Percentiles rank a stretch among this genome's conserved stretches.
Conservation (phyloP, 352 stramenopile genomes). For the Phytopythium litorale region DNA sequence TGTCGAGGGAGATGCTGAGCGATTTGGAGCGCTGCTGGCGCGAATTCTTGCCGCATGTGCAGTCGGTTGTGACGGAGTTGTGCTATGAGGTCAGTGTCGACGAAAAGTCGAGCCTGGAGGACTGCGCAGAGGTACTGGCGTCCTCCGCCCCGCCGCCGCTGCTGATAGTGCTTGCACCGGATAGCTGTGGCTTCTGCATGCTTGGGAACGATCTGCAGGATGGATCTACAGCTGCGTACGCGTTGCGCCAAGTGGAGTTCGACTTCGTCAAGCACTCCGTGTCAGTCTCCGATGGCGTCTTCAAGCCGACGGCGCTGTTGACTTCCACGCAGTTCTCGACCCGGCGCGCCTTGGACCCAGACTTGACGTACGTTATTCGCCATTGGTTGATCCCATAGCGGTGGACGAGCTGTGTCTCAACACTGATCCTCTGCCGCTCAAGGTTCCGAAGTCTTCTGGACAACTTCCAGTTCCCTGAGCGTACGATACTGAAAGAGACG, state of each 20-base stretch:
- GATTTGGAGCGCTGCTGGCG: slow-evolving; percentile 54
- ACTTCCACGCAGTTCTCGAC: slow-evolving; percentile 35
- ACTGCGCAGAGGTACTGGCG: slow-evolving; percentile 27
- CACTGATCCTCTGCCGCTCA: neutral
- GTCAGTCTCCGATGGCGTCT: slow-evolving; percentile 42
- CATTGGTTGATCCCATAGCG: neutral
- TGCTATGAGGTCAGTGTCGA: slow-evolving; percentile 46
- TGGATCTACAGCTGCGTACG: slow-evolving; percentile 11
- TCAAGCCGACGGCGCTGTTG: slow-evolving; percentile 42
- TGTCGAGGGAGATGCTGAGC: slow-evolving; percentile 25
- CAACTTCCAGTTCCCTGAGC: slow-evolving; percentile 52
- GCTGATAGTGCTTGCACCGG: neutral
- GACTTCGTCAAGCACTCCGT: slow-evolving; percentile 47
- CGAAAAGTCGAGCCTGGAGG: slow-evolving; percentile 37
- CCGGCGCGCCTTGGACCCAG: slow-evolving; percentile 33
- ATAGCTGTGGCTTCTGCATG: neutral
- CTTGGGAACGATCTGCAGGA: slow-evolving; percentile 4
- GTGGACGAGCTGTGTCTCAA: neutral
- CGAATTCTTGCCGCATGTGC: slow-evolving; percentile 49
- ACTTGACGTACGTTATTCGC: slow-evolving; percentile 30
- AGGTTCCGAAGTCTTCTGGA: slow-evolving; percentile 52
- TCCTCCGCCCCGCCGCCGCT: neutral
- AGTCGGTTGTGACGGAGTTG: slow-evolving; percentile 56
- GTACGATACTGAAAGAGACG: slow-evolving; percentile 48
- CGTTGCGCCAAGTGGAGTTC: slow-evolving; percentile 60